phyloP scores from a whole-genome alignment of 2,329 filamentous ascomycete species.

The Furcasterigmium furcatum region DNA sequence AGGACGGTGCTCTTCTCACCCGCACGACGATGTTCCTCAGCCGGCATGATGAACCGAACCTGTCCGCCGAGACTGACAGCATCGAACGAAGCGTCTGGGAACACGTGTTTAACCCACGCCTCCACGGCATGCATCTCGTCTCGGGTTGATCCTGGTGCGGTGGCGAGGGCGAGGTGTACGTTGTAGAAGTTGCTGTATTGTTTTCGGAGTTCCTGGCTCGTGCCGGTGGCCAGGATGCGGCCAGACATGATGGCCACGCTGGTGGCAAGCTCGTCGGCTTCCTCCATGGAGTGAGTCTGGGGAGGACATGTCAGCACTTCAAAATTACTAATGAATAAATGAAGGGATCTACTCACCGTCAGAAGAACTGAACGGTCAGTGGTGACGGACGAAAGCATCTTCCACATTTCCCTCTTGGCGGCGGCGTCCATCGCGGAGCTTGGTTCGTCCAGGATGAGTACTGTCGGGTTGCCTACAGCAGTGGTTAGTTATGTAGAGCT shows the following conservation, averaged over 20 bases:
- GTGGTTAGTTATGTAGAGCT: not conserved
- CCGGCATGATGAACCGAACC: conserved; percentile 59
- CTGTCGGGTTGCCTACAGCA: conserved; percentile 62
- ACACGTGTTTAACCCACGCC: conserved; percentile 46
- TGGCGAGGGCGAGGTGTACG: conserved; percentile 56
- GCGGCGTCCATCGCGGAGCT: conserved; percentile 70
- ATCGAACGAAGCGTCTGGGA: conserved; percentile 52
- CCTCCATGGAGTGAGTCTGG: conserved; percentile 70
- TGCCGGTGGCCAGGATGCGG: conserved; percentile 56
- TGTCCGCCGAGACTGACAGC: conserved; percentile 59
- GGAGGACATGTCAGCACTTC: not conserved
- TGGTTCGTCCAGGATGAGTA: conserved; percentile 70
- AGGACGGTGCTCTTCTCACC: conserved; percentile 16
- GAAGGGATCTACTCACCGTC: conserved; percentile 31
- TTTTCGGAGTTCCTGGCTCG: conserved; percentile 49
- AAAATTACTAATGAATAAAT: not conserved
- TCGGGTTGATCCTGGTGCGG: conserved; percentile 51
- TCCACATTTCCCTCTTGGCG: conserved; percentile 72
- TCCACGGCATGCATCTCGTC: conserved; percentile 53
- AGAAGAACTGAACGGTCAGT: conserved; percentile 63
- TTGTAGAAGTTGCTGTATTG: conserved; percentile 59
- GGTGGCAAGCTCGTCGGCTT: conserved; percentile 67
- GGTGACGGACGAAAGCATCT: conserved; percentile 59
- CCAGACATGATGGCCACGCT: conserved; percentile 5
- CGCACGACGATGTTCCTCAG: conserved; percentile 4